Evolutionary conservation across 2,329 filamentous ascomycete species (phyloP), one percentile per base, ranked within the genome.

Genomic region (Pseudocercospora ulei): DNA sequence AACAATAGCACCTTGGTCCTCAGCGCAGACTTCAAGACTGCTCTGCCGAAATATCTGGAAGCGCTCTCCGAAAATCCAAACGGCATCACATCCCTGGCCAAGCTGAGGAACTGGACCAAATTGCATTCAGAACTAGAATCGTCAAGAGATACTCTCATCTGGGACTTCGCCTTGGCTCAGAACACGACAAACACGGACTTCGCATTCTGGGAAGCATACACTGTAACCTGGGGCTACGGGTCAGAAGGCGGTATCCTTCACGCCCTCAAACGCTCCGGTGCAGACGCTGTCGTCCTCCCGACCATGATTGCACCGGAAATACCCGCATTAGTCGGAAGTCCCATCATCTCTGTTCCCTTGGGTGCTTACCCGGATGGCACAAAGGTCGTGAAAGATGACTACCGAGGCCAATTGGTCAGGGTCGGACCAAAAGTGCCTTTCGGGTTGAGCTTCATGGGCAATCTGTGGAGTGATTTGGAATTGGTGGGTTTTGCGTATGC

Each of bases 231-330:
- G 9, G 13, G 9, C 31, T 29, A 35, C 18, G 38, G 30, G 12
- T 26, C 31, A 1, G 30, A 28, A 24, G 38, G 38, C 17, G 38
- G 38, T 5, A 20, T 40, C 12, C 12, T 40, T 1, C 18, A 17
- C 13, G 38, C 38, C 18, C 38, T 40, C 31, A 28, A 28, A 11
- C 38, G 38, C 23, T 36, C 14, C 16, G 35, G 35, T 8, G 31
- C 33, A 7, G 35, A 28, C 14, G 38, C 31, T 5, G 12, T 41
- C 6, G 11, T 41, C 9, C 25, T 41, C 7, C 38, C 38, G 3
- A 36, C 38, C 1, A 22, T 30, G 7, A 24, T 41, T 3, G 34
- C 38, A 3, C 23, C 33, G 6, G 16, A 16, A 7, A 13, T 31
- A 1, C 38, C 38, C 17, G 31, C 31, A 1, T 24, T 41, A n/a